phyloP scores from a whole-genome alignment of 148 eudicot genomes.

The Pharnaceum exiguum region DNA sequence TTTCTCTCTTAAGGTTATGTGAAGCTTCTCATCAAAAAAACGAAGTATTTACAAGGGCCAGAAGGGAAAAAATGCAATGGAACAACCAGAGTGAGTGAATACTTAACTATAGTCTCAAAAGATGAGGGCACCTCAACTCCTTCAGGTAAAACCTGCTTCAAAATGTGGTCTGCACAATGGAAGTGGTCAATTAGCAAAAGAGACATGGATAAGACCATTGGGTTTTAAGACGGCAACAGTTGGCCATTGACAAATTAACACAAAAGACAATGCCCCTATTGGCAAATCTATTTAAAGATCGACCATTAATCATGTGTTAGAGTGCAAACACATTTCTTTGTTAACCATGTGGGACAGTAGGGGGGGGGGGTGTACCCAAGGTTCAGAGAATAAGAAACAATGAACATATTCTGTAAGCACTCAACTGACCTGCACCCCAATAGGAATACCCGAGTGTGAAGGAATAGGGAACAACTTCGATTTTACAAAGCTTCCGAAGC shows the following conservation, averaged over 20 bases:
- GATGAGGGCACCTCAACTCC: conserved; percentile 93
- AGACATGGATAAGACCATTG: neutral
- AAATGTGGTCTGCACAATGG: conserved; percentile 65
- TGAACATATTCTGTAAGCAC: conserved; percentile 1
- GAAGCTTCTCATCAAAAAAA: neutral
- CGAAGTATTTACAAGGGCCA: neutral
- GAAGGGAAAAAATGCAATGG: neutral
- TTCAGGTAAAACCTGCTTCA: conserved; percentile 91
- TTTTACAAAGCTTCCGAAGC: conserved; percentile 50
- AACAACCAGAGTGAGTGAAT: conserved; percentile 16
- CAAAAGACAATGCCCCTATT: neutral
- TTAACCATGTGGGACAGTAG: too few relatives aligned
- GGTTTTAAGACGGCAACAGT: neutral
- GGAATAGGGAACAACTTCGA: conserved; percentile 82
- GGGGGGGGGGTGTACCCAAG: too few relatives aligned
- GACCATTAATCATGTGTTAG: too few relatives aligned
- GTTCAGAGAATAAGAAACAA: neutral
- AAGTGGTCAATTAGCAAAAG: conserved; percentile 12
- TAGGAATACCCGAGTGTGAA: conserved; percentile 89
- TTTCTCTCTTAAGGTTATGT: too few relatives aligned
- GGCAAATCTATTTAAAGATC: too few relatives aligned
- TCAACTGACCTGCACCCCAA: conserved; percentile 81
- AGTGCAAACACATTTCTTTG: too few relatives aligned
- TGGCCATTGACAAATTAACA: neutral
- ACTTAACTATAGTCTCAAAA: conserved; percentile 99